Evolutionary conservation across 345 rosid species (phyloP).

Genomic region (Eutrema japonicum): DNA sequence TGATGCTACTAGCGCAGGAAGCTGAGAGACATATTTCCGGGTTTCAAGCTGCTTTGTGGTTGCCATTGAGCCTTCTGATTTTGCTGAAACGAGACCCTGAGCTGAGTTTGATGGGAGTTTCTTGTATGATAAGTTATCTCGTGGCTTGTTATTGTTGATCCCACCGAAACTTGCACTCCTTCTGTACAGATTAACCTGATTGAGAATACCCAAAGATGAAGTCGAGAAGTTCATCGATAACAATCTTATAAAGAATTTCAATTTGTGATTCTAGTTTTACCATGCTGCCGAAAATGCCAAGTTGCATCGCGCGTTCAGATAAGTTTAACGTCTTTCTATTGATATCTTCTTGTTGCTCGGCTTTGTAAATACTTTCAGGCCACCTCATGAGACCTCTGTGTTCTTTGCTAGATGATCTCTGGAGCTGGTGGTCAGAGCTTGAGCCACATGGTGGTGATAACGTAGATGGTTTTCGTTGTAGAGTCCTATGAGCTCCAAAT

Average conservation of each 20-base stretch:
- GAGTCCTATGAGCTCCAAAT: constrained; percentile 53
- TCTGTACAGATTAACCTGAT: constrained; percentile 56
- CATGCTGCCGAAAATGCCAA: constrained; percentile 82
- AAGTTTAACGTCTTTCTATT: constrained; percentile 51
- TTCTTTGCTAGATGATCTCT: constrained; percentile 56
- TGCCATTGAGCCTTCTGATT: constrained; percentile 61
- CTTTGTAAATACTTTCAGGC: constrained; percentile 60
- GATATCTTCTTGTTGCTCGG: constrained; percentile 43
- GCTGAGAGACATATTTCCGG: constrained; percentile 17
- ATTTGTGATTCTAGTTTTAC: constrained; percentile 39
- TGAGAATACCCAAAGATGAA: neutral
- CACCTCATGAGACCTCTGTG: constrained; percentile 68
- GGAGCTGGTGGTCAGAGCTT: constrained; percentile 59
- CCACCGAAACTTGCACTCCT: constrained; percentile 51
- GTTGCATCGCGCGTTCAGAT: constrained; percentile 78
- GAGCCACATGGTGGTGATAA: constrained; percentile 44
- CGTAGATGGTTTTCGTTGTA: constrained; percentile 56
- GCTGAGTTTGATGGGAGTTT: constrained; percentile 43
- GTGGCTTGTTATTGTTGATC: constrained; percentile 43
- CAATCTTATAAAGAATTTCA: neutral
- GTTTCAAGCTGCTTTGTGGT: constrained; percentile 44
- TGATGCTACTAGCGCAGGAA: constrained; percentile 6
- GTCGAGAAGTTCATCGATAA: neutral
- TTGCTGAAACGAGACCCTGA: constrained; percentile 48
- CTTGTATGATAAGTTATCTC: constrained; percentile 49